A percentile compares a stretch with the other conserved stretches of the same genome.
phyloP scores from a whole-genome alignment of 352 stramenopile genomes.

The Phytophthora pisi region DNA sequence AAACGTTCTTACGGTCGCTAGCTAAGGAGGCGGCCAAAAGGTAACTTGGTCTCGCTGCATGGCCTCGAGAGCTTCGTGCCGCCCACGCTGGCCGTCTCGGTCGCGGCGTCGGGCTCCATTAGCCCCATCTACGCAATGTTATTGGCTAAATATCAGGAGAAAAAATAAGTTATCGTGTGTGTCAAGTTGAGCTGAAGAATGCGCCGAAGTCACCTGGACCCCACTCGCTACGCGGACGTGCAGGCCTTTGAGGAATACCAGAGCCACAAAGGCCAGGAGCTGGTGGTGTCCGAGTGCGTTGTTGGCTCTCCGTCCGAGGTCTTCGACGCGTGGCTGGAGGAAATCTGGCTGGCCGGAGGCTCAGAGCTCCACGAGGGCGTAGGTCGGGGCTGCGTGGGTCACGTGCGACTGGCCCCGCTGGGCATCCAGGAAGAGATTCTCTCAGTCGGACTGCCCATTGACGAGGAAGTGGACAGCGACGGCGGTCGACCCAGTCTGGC shows the following conservation, averaged over 20 bases:
- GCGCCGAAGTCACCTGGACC: slow-evolving; percentile 31
- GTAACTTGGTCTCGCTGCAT: background rate
- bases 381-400: slow-evolving; percentile 61
- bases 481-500: slow-evolving; percentile 35
- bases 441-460: slow-evolving; percentile 43
- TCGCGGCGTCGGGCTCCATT: background rate
- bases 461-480: slow-evolving; percentile 32
- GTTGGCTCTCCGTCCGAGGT: slow-evolving; percentile 46
- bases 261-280: slow-evolving; percentile 59
- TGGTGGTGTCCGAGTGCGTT: slow-evolving; percentile 63
- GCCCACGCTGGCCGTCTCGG: too few relatives aligned
- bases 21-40: slow-evolving; percentile 11
- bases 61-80: too few relatives aligned
- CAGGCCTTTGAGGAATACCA: slow-evolving; percentile 56
- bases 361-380: slow-evolving; percentile 52
- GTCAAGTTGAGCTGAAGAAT: slow-evolving; percentile 23
- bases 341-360: slow-evolving; percentile 49
- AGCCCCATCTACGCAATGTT: background rate
- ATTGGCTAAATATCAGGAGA: slow-evolving; percentile 33
- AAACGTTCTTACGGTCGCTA: slow-evolving; percentile 33
- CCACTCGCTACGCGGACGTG: slow-evolving; percentile 39
- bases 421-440: slow-evolving; percentile 75
- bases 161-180: slow-evolving; percentile 3
- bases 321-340: slow-evolving; percentile 69
- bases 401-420: slow-evolving; percentile 50